Base-by-base conservation (phyloP, 768 basidiomycete species). In the Lyophyllum decastes region DNA sequence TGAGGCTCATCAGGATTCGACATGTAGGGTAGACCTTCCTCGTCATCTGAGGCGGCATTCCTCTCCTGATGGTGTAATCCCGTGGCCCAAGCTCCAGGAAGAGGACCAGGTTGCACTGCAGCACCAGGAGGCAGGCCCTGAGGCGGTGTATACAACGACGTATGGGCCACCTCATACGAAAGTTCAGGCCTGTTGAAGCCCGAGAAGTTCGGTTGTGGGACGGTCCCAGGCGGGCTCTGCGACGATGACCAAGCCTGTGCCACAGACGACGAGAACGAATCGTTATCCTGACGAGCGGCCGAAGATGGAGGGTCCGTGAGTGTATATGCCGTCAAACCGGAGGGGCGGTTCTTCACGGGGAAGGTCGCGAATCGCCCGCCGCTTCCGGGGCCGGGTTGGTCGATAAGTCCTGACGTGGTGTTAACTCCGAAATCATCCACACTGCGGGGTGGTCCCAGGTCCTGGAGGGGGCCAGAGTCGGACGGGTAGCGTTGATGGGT, bases 291-390 rank as follows among this genome's bases (percentile, higher is more conserved):
- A 4, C 67, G 58, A 10, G 62, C 59, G 9, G 35, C 35, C 35
- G 16, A 38, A 14, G 35, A 38, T 14, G 67, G 69, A n/a, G 70
- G 64, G 26, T 76, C 77, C 30, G 72, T 63, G 22, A 73, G 67
- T 4, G 71, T 62, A 27, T 64, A 63, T 9, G 61, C 62, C 11
- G 49, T 57, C 16, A 49, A 66, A 7, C 76, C 69, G 9, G 58
- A 55, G 35, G 62, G 68, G 49, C 68, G 63, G 55, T 70, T 68
- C 57, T 82, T 79, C 17, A 81, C 78, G 0, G 88, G 89, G 71
- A 90, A 83, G 1, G 90, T 91, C 24, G 86, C 85, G 64, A 89
- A 90, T 16, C 84, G 78, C 0, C 80, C 81, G 1, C 80, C 80
- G 10, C 64, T 62, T 26, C 65, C 64, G 26, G 61, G 44, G 11